Conservation (phyloP, 139 green algal species). For the Picochlorum costavermella region DNA sequence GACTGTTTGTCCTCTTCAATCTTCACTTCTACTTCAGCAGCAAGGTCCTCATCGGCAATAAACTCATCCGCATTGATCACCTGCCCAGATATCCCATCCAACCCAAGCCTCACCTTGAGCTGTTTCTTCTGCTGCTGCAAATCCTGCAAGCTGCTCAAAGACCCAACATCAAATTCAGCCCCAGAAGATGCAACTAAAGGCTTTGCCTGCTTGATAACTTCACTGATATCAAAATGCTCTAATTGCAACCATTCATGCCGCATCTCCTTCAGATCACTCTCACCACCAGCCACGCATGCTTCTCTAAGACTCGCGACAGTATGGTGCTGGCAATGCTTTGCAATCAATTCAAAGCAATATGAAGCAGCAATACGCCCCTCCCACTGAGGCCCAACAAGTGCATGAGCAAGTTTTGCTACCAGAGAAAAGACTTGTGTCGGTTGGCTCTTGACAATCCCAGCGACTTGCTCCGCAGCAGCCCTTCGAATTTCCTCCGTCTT, state of each 20-base stretch:
- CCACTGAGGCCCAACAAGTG: conserved; percentile 65
- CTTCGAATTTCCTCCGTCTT: conserved; percentile 51
- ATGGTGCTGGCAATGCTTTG: conserved; percentile 59
- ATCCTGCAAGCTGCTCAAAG: conserved; percentile 30
- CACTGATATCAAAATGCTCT: conserved; percentile 47
- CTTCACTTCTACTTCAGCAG: not conserved
- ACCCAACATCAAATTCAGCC: conserved; percentile 30
- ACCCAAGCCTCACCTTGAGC: conserved; percentile 60
- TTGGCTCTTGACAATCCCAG: conserved; percentile 57
- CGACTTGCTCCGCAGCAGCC: conserved; percentile 71
- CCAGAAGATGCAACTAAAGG: conserved; percentile 69
- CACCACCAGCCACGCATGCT: not conserved
- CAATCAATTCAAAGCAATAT: conserved; percentile 64
- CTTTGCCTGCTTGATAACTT: conserved; percentile 60
- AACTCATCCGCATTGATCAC: conserved; percentile 68
- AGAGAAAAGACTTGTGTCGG: conserved; percentile 64
- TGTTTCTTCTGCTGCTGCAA: conserved; percentile 52
- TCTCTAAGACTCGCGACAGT: conserved; percentile 35
- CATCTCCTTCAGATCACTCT: not conserved
- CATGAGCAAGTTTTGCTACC: conserved; percentile 47
- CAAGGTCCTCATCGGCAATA: conserved; percentile 70
- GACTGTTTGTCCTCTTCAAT: conserved; percentile 14
- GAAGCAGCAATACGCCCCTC: conserved; percentile 69
- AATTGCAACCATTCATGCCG: conserved; percentile 11
- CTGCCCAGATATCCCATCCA: conserved; percentile 41